Evolutionary conservation across 768 basidiomycete genomes (phyloP).

Genomic region (Lactarius tabidus): DNA sequence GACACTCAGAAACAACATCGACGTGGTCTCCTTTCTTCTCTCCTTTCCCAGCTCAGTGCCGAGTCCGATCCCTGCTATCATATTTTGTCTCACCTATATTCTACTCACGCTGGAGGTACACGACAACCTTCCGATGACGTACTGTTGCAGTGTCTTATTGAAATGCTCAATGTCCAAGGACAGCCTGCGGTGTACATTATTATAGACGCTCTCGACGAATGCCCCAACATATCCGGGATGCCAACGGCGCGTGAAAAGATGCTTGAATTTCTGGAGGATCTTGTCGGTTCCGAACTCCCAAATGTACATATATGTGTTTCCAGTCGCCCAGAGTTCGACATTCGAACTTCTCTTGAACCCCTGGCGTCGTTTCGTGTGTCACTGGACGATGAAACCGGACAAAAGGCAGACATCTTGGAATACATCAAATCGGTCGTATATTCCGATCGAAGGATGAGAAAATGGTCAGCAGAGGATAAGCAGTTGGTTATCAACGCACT

Average conservation of each 20-base stretch:
- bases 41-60: neutral
- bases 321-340: constrained; percentile 4
- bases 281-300: neutral
- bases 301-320: constrained; percentile 3
- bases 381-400: constrained; percentile 4
- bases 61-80: neutral
- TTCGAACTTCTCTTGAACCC: neutral
- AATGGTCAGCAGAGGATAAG: too few species aligned
- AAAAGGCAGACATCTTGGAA: too few species aligned
- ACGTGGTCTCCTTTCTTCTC: neutral
- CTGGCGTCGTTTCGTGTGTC: neutral
- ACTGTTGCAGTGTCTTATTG: neutral
- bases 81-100: constrained; percentile 3
- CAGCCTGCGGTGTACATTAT: constrained; percentile 5
- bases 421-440: too few species aligned
- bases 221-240: neutral
- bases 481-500: too few species aligned
- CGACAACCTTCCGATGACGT: neutral
- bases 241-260: neutral
- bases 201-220: constrained; percentile 9
- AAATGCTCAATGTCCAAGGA: neutral
- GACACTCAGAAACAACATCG: neutral
- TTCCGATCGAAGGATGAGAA: too few species aligned
- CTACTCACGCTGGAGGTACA: neutral
- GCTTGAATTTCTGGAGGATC: neutral